Percentiles rank a stretch among this genome's conserved stretches.
Conservation (phyloP, 257 asterid species). For the Przewalskia tangutica region DNA sequence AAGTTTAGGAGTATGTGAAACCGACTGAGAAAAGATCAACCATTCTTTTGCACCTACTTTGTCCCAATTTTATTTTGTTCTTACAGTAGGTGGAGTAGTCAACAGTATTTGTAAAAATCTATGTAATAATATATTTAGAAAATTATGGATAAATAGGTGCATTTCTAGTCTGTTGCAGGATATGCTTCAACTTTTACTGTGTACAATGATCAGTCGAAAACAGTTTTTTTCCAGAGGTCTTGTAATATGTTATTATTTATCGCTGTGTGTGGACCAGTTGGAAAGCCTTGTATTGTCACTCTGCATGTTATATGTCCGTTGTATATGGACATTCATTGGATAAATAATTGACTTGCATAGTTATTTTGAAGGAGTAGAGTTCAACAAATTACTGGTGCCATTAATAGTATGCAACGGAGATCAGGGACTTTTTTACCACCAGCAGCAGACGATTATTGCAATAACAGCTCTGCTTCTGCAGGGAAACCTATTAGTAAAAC, state of each 20-base stretch:
- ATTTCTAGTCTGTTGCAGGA: background rate
- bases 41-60: background rate
- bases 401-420: constrained; percentile 55
- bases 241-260: too few species aligned
- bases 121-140: background rate
- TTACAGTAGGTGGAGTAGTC: background rate
- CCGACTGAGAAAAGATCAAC: background rate
- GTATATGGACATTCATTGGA: constrained; percentile 6
- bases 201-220: background rate
- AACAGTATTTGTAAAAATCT: background rate
- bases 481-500: constrained; percentile 53
- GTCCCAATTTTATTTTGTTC: background rate
- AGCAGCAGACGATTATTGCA: constrained; percentile 71
- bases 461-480: constrained; percentile 39
- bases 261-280: too few species aligned
- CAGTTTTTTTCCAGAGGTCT: too few species aligned
- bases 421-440: constrained; percentile 79
- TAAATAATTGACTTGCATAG: constrained; percentile 25
- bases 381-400: constrained; percentile 61
- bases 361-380: constrained; percentile 67
- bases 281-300: background rate
- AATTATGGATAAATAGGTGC: background rate
- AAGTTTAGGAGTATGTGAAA: background rate
- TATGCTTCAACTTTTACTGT: background rate
- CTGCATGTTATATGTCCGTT: constrained; percentile 1